Base-by-base conservation (phyloP, 768 basidiomycete species). In the Rhodotorula graminis region DNA sequence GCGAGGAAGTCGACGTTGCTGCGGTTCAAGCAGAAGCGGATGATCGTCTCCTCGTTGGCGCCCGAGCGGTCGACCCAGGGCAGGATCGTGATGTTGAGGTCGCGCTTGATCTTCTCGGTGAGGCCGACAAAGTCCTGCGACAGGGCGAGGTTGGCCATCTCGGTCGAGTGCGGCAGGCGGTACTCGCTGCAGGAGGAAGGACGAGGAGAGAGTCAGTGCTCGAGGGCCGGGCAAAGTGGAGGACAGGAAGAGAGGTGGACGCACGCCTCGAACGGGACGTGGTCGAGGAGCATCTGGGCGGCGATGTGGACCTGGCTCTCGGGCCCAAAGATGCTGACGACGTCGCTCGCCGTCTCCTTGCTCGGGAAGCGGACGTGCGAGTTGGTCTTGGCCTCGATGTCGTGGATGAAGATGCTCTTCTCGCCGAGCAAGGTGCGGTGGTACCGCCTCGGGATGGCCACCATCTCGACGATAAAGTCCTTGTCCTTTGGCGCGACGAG, bases 401-500 rank as follows among this genome's bases (percentile, higher is more conserved):
- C 94, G 78, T 88, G 93, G 65, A 98, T 93, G 82, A 97, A 96
- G 76, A 97, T 95, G 77, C 87, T 88, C 83, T 96, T 97, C 83
- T 99, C 95, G 69, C 95, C 94, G 33, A 97, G 85, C 9, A 99
- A 83, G 31, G 91, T 94, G 72, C 94, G 90, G 80, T 99, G 95
- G 83, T 97, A 96, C 77, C 92, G 87, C 65, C 94, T 86, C 70
- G 94, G 94, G 80, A 99, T 93, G 29, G 90, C 88, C 62, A 98
- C 88, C 27, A 90, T 92, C 82, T 97, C 94, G 76, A 90, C 88
- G 73, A 92, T 89, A 81, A 91, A 99, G 80, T 99, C 95, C 82
- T 95, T 96, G 81, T 98, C 95, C 88, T 97, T 97, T 42, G 93
- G 92, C 80, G 90, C 92, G 47, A 99, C 94, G 78, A 96, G 84